These are phyloP conservation scores for Tephrocybe sp. DNA, from an alignment of 768 basidiomycete genomes.

Conservation along the genomic window DNA sequence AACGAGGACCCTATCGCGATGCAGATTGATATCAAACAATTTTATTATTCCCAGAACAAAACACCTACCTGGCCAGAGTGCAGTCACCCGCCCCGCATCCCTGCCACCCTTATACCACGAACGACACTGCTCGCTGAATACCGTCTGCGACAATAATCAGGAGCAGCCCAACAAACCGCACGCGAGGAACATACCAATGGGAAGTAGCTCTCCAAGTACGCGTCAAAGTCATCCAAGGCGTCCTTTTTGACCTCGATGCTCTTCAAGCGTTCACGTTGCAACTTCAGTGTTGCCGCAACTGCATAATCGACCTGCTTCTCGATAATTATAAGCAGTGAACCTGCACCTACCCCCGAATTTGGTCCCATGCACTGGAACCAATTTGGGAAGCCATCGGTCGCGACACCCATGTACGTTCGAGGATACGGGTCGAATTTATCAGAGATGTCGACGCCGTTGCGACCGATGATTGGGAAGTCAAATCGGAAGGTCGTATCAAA, in stretches of 20 bases:
- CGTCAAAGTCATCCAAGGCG: conserved; percentile 63
- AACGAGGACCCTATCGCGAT: conserved; percentile 44
- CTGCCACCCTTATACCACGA: conserved; percentile 68
- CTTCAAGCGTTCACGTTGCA: conserved; percentile 63
- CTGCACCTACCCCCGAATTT: conserved; percentile 54
- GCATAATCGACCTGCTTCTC: conserved; percentile 61
- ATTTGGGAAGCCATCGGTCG: conserved; percentile 69
- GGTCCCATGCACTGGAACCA: conserved; percentile 61
- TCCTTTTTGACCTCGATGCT: conserved; percentile 59
- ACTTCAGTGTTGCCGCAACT: conserved; percentile 52
- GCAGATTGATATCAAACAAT: neutral
- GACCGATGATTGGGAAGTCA: conserved; percentile 54
- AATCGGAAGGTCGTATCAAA: conserved; percentile 51
- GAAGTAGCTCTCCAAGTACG: conserved; percentile 57
- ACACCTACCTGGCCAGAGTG: conserved; percentile 58
- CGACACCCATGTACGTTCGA: conserved; percentile 55
- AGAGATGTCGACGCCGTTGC: conserved; percentile 49
- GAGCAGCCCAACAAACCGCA: neutral
- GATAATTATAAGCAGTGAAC: conserved; percentile 53
- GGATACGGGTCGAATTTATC: conserved; percentile 59
- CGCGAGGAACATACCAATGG: conserved; percentile 31
- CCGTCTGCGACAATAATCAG: conserved; percentile 37
- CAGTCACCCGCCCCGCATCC: conserved; percentile 56
- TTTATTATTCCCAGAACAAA: neutral
- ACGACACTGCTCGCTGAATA: conserved; percentile 56